These are phyloP conservation scores for Cercospora zeae-maydis DNA, from an alignment of 2,329 filamentous ascomycete genomes.

Conservation along the genomic window DNA sequence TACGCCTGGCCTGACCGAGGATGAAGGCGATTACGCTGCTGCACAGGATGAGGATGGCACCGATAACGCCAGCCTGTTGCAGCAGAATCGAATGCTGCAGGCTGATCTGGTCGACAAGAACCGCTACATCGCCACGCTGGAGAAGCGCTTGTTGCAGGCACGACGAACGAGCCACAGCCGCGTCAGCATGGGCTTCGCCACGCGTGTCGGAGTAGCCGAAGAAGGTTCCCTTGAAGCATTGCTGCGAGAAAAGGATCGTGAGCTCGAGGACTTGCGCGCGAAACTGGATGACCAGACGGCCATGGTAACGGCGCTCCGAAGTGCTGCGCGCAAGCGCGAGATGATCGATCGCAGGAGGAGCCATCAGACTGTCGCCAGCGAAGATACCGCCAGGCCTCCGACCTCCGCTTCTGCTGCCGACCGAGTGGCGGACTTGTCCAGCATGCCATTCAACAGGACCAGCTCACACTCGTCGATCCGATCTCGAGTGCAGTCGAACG, in stretches of 20 bases:
- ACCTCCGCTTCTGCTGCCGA: constrained; percentile 21
- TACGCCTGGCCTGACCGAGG: constrained; percentile 37
- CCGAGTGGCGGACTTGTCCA: constrained; percentile 23
- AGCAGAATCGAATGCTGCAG: constrained; percentile 89
- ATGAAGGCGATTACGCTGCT: constrained; percentile 54
- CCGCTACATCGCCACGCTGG: constrained; percentile 88
- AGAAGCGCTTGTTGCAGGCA: constrained; percentile 87
- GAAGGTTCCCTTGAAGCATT: constrained; percentile 69
- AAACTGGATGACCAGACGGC: constrained; percentile 91
- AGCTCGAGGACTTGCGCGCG: constrained; percentile 86
- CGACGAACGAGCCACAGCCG: constrained; percentile 85
- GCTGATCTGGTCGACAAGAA: constrained; percentile 96
- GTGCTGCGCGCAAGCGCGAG: constrained; percentile 79
- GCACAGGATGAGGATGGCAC: constrained; percentile 73
- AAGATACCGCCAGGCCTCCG: constrained; percentile 17
- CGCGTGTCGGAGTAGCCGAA: constrained; percentile 49
- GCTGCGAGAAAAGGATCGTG: constrained; percentile 83
- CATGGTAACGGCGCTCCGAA: constrained; percentile 84
- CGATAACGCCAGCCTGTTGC: constrained; percentile 72
- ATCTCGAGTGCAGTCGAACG: constrained; percentile 11
- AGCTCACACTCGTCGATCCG: constrained; percentile 27
- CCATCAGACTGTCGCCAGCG: constrained; percentile 23
- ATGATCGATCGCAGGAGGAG: constrained; percentile 41
- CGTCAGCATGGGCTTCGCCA: constrained; percentile 68
- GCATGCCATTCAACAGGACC: constrained; percentile 19